Conservation (phyloP, 2,329 filamentous ascomycete species). For the Neofusicoccum laricinum region DNA sequence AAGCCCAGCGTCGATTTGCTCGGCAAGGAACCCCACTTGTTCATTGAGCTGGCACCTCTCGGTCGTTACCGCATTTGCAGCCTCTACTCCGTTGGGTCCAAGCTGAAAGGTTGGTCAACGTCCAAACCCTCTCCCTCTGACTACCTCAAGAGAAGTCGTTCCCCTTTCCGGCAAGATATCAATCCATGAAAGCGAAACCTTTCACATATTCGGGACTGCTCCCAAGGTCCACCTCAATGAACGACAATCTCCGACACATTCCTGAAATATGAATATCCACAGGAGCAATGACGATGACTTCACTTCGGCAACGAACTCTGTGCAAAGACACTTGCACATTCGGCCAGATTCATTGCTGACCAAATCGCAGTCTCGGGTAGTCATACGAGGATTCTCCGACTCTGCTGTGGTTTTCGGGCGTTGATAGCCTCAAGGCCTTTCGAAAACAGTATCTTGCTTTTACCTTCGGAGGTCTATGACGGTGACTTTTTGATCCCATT, state of each 20-base stretch:
- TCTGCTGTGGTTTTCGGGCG: background rate
- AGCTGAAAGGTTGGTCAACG: background rate
- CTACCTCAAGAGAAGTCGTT: background rate
- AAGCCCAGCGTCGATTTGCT: background rate
- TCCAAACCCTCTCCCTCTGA: background rate
- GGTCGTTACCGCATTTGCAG: background rate
- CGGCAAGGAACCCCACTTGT: background rate
- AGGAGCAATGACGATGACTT: no score
- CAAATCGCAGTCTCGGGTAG: background rate
- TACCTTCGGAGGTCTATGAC: no score
- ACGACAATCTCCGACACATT: no score
- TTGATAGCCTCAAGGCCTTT: background rate
- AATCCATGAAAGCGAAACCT: no score
- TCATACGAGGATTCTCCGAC: no score
- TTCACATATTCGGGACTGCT: no score
- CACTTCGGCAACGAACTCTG: no score
- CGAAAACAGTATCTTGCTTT: background rate
- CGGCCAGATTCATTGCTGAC: background rate
- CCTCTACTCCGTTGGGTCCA: background rate
- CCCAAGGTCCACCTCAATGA: no score
- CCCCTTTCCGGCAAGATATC: background rate
- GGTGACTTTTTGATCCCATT: no score
- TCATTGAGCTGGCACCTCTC: background rate
- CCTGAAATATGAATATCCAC: no score
- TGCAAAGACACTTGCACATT: no score